phyloP scores from a whole-genome alignment of 179 eudicot species.

The Spergularia azorica region DNA sequence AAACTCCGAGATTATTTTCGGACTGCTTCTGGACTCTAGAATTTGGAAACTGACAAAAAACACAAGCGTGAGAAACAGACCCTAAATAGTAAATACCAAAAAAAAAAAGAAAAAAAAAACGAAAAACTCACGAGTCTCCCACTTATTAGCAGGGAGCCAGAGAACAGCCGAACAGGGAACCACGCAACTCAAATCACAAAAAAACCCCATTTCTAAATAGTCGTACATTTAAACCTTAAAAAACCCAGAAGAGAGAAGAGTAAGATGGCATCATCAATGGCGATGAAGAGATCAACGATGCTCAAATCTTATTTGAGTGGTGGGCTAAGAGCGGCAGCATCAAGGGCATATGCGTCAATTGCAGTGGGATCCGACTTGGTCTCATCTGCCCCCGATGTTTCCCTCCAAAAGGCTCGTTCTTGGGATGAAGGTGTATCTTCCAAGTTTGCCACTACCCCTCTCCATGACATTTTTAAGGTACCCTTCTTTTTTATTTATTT shows the following conservation, averaged over 20 bases:
- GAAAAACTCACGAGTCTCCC: no score
- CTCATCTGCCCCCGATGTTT: conserved; percentile 72
- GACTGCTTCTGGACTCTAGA: no score
- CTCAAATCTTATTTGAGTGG: conserved; percentile 41
- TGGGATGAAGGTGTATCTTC: conserved; percentile 96
- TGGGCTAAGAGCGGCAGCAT: conserved; percentile 32
- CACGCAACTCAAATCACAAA: no score
- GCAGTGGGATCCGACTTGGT: conserved; percentile 77
- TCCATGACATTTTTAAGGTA: conserved; percentile 82
- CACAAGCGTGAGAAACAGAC: no score
- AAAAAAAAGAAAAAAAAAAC: no score
- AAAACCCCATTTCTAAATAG: no score
- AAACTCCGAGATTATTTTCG: no score
- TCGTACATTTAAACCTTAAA: no score
- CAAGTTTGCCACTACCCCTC: conserved; percentile 77
- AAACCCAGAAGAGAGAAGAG: neutral
- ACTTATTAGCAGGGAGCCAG: no score
- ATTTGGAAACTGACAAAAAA: no score
- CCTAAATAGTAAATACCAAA: no score
- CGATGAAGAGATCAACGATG: conserved; percentile 33
- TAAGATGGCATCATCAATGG: conserved; percentile 33
- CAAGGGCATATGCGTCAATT: conserved; percentile 64
- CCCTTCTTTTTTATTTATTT: neutral
- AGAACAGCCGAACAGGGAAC: no score
- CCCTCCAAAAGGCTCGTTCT: conserved; percentile 89